These are phyloP conservation scores for Colletotrichum orbiculare DNA, from an alignment of 2,329 filamentous ascomycete species.

Conservation along the genomic window DNA sequence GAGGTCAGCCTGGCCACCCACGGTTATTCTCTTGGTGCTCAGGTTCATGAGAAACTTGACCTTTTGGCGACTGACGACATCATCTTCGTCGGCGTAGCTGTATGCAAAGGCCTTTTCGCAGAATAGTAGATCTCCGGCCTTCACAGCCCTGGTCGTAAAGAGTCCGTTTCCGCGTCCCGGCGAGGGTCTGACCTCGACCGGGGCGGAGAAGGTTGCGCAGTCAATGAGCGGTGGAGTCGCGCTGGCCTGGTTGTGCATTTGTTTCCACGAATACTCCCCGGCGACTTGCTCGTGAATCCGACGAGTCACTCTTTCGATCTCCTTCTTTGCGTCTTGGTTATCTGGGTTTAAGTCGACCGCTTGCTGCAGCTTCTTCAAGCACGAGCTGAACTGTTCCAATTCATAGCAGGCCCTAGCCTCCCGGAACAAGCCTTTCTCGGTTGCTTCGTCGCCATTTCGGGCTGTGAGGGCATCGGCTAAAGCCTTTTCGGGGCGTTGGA, in stretches of 20 bases:
- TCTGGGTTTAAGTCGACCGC: conserved; percentile 48
- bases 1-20: conserved; percentile 55
- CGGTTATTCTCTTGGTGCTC: conserved; percentile 42
- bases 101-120: conserved; percentile 67
- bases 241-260: conserved; percentile 50
- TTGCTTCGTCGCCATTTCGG: conserved; percentile 29
- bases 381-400: conserved; percentile 51
- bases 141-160: conserved; percentile 60
- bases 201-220: conserved; percentile 56
- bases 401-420: conserved; percentile 57
- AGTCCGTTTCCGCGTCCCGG: conserved; percentile 58
- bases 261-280: conserved; percentile 52
- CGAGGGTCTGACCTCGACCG: conserved; percentile 54
- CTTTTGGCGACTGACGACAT: conserved; percentile 24
- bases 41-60: conserved; percentile 51
- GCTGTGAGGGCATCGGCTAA: conserved; percentile 43
- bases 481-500: conserved; percentile 44
- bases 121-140: conserved; percentile 62
- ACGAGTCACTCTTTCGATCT: conserved; percentile 44
- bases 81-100: conserved; percentile 42
- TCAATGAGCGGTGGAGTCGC: conserved; percentile 55
- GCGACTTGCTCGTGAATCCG: conserved; percentile 52
- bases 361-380: conserved; percentile 46
- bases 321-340: conserved; percentile 45
- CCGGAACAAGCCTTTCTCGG: conserved; percentile 58